Base-by-base conservation (phyloP, 768 basidiomycete genomes). In the Crucibulum laeve region DNA sequence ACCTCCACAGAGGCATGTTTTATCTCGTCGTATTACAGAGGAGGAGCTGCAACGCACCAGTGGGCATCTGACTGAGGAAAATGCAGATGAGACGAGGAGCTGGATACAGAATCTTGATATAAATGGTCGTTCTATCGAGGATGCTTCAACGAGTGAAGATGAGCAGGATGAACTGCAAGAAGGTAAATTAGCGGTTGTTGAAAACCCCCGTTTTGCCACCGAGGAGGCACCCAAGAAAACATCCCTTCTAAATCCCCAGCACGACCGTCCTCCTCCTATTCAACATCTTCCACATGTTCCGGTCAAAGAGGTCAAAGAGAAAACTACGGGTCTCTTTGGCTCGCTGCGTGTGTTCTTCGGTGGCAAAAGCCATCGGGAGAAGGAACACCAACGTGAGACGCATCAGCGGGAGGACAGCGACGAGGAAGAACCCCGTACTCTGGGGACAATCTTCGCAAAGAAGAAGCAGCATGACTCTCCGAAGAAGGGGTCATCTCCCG, bases 131-230 rank as follows among this genome's bases (percentile, higher is more conserved):
- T 11, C 14, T 14, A 40, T 13, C 11, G 22, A 23, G 23, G 23
- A 24, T 24, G 38, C 8, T 11, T 42, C 41, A n/a, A n/a, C 25
- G 15, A 42, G 41, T 25, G 48, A 50, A 5, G 53, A 51, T 23
- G 56, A 59, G 13, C 56, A 44, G 26, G 64, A 54, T 5, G 63
- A 62, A 4, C 62, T 67, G 42, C 68, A 65, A 30, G 64, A 55
- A 25, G 57, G 54, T 1, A 59, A 64, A n/a, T 48, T 74, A 8
- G 58, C 62, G 32, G 64, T 80, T 4, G 69, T 76, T n/a, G 81
- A 82, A 52, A 83, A 83, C 49, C 71, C 76, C 11, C 68, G 73
- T 19, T 81, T 77, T 45, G 56, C 65, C 21, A 40, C 52, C 4
- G 28, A 42, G 19, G 28, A n/a, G n/a, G n/a, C n/a, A n/a, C n/a